Evolutionary conservation across 176 grass and related monocot genomes (phyloP), one percentile per base, ranked within the genome.

Genomic region (Thinopyrum elongatum): DNA sequence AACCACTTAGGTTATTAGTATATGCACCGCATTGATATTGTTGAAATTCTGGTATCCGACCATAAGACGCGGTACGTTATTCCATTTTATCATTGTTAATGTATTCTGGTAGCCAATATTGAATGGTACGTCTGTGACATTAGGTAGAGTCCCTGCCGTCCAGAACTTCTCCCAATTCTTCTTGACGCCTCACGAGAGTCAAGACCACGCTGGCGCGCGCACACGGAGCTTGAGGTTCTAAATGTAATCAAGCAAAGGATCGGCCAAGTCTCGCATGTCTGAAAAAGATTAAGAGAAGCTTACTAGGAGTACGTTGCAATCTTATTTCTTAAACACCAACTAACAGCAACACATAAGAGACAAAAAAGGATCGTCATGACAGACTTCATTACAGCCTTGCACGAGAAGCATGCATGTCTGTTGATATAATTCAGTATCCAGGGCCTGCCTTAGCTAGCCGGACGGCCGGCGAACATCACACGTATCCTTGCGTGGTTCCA

Each of bases 371-470:
- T 53, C 1, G 27, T 11, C 71, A 35, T 77, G 33, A 77, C 4
- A n/a, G 23, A 1, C 58, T 58, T 8, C 11, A 13, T 44, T 44
- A 44, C 41, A 44, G 41, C 41, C 41, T 73, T 73, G 38, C 74
- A 78, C 85, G 85, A 87, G 67, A 42, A 10, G 57, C 85, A 39
- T 63, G 85, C 21, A 61, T 23, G 2, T 19, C 19, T 12, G 31
- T 25, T 22, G 22, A 33, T 21, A 5, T 69, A 21, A 15, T 47
- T 22, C 1, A 22, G 25, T 15, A 30, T 12, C 70, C 31, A n/a
- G 38, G 79, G 11, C 14, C 59, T 35, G 36, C 63, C 79, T 38
- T 44, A 11, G 26, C 35, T 23, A 10, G 59, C 58, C 58, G 22
- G 30, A 17, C 41, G 46, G 31, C 23, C 64, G 27, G 30, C 79